These are phyloP conservation scores for Oenanthe javanica DNA, from an alignment of 140 eudicot genomes.

Conservation along the genomic window DNA sequence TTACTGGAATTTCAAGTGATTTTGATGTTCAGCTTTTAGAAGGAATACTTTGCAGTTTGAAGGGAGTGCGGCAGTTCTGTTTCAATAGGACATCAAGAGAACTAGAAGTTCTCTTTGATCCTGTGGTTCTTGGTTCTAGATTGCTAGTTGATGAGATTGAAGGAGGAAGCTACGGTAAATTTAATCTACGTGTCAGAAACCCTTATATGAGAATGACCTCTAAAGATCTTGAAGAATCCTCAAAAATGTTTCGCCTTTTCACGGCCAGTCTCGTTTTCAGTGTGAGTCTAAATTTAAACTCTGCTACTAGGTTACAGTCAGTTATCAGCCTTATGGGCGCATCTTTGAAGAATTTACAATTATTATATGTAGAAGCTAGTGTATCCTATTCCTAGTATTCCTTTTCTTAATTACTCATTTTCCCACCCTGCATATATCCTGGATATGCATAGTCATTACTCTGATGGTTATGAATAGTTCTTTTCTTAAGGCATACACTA, in stretches of 20 bases:
- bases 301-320: neutral
- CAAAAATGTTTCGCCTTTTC: constrained; percentile 76
- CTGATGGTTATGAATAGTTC: neutral
- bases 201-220: constrained; percentile 88
- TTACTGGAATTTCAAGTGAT: constrained; percentile 51
- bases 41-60: constrained; percentile 59
- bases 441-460: neutral
- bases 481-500: neutral
- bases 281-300: constrained; percentile 37
- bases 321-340: neutral
- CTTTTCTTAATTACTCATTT: neutral
- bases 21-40: constrained; percentile 62
- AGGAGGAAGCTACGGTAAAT: constrained; percentile 60
- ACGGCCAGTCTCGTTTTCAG: constrained; percentile 75
- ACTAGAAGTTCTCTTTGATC: constrained; percentile 70
- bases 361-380: neutral
- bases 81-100: constrained; percentile 49
- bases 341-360: neutral
- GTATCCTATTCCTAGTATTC: neutral
- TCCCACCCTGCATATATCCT: neutral
- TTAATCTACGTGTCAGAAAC: constrained; percentile 65
- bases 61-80: constrained; percentile 67
- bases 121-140: constrained; percentile 76
- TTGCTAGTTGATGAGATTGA: constrained; percentile 68
- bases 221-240: constrained; percentile 78